These are phyloP conservation scores for Mycena belliarum DNA, from an alignment of 768 basidiomycete species.

Conservation along the genomic window DNA sequence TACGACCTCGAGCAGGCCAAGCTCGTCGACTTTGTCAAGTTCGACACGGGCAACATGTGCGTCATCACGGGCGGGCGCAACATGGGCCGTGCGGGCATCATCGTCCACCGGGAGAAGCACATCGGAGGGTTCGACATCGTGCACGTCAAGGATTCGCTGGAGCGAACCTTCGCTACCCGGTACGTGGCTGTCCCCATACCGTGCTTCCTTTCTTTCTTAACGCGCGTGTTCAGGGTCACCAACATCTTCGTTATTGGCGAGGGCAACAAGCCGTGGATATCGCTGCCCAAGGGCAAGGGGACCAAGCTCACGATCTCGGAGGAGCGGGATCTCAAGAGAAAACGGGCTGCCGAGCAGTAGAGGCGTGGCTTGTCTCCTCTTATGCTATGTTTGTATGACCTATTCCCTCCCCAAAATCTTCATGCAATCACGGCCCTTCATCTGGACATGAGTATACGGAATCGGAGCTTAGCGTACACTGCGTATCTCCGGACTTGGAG, in stretches of 20 bases:
- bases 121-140: slow-evolving; percentile 98
- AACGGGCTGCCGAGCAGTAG: slow-evolving; percentile 60
- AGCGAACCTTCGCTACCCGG: slow-evolving; percentile 97
- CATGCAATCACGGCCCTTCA: slow-evolving; percentile 19
- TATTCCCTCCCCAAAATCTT: slow-evolving; percentile 3
- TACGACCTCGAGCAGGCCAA: slow-evolving; percentile 95
- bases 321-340: slow-evolving; percentile 92
- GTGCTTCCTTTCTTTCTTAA: not conserved
- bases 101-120: slow-evolving; percentile 96
- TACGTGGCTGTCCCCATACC: slow-evolving; percentile 38
- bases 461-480: too few relatives aligned
- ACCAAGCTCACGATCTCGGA: slow-evolving; percentile 96
- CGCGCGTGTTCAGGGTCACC: slow-evolving; percentile 59
- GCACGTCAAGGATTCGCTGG: slow-evolving; percentile 93
- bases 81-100: slow-evolving; percentile 98
- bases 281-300: slow-evolving; percentile 96
- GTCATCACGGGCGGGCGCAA: slow-evolving; percentile 99
- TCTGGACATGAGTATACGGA: too few relatives aligned
- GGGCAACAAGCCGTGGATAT: slow-evolving; percentile 94
- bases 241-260: slow-evolving; percentile 99
- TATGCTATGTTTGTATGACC: slow-evolving; percentile 21
- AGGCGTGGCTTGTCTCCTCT: not conserved
- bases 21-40: slow-evolving; percentile 90
- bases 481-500: too few relatives aligned
- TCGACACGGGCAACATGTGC: slow-evolving; percentile 96